Base-by-base conservation (phyloP, 805 yeast species). In the Clavispora fructus region DNA sequence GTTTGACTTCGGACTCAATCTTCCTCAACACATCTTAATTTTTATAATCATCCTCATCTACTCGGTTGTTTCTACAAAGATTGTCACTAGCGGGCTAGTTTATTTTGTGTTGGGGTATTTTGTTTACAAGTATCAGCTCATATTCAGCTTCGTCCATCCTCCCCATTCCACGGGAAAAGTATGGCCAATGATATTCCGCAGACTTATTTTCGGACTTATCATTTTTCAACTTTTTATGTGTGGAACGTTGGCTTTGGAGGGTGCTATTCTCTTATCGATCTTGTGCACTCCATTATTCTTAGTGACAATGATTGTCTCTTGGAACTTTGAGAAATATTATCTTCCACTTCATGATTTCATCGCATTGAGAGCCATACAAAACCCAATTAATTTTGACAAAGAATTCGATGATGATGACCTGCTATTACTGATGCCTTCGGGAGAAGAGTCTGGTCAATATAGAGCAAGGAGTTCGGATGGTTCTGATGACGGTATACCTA, bases 151-250 rank as follows among this genome's bases (percentile, higher is more conserved):
- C 68, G 83, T 80, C 25, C 85, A 80, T 54, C 81, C 83, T 1
- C 82, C 79, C 23, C 85, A 80, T 59, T 78, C 83, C 12, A 80
- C 85, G 0, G 86, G 86, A 6, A 79, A 79, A 54, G 82, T 78
- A 4, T 80, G 86, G 86, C 83, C 83, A 3, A 75, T 80, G 64
- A 78, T 80, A 7, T 79, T 79, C 51, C 65, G 81, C 46, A 61
- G 86, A 42, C 67, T 79, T 28, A 73, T 80, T 45, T 57, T 80
- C 28, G 86, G 85, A 1, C 61, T 79, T 39, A 61, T 80, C 10
- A 67, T 80, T 32, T 75, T 80, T 53, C 84, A 80, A 49, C 57
- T 80, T n/a, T 79, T 80, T 51, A 80, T 80, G 83, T 72, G 79
- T 59, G 85, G 86, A 11, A 77, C 85, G 0, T 61, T 80, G 39